These are phyloP conservation scores for Zasmidium citrigriseum DNA, from an alignment of 2,329 filamentous ascomycete species.

Conservation along the genomic window DNA sequence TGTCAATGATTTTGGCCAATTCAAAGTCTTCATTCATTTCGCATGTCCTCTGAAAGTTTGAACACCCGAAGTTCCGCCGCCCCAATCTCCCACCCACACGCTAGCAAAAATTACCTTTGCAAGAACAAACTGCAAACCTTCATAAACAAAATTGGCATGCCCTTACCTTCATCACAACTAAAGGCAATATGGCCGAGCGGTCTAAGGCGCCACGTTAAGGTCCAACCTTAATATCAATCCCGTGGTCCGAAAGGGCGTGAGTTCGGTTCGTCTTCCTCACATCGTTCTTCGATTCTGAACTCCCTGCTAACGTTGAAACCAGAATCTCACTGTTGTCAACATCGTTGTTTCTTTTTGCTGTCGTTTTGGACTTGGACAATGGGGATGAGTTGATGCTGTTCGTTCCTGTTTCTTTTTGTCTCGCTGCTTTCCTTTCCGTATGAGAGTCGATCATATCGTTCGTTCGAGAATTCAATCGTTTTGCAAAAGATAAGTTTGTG, in stretches of 20 bases:
- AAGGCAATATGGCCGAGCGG: slow-evolving; percentile 16
- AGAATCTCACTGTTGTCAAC: too few species aligned
- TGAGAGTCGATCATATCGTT: too few species aligned
- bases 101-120: neutral
- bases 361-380: too few species aligned
- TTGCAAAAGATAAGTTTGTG: too few species aligned
- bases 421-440: too few species aligned
- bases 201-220: slow-evolving; percentile 13
- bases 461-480: too few species aligned
- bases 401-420: too few species aligned
- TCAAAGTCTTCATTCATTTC: neutral
- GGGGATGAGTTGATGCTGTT: too few species aligned
- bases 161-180: neutral
- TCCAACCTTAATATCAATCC: neutral
- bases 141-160: neutral
- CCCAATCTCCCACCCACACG: neutral
- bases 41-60: too few species aligned
- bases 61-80: neutral
- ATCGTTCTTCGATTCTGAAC: neutral
- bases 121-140: neutral
- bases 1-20: too few species aligned
- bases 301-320: too few species aligned
- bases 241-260: slow-evolving; percentile 8
- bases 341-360: too few species aligned
- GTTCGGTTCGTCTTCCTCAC: slow-evolving; percentile 13